Percentiles rank a stretch among this genome's conserved stretches.
These are phyloP conservation scores for Lablab purpureus DNA, from an alignment of 306 rosid genomes.

Conservation along the genomic window DNA sequence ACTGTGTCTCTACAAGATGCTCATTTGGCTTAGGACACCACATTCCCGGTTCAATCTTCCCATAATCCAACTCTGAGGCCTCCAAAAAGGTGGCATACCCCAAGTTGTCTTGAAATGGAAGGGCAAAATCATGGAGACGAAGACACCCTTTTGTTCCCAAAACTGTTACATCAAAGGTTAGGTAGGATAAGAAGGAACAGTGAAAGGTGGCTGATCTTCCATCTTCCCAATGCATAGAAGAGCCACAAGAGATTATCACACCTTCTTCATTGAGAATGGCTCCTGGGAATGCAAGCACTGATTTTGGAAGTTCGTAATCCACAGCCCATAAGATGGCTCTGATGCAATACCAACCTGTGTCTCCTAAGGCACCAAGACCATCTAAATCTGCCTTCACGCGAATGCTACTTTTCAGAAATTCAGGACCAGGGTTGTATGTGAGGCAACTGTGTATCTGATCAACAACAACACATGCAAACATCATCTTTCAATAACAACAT, in stretches of 20 bases:
- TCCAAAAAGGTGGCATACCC: slow-evolving; percentile 41
- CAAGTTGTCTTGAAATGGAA: slow-evolving; percentile 46
- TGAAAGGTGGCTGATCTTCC: slow-evolving; percentile 49
- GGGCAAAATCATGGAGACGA: slow-evolving; percentile 43
- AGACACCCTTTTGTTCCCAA: slow-evolving; percentile 49
- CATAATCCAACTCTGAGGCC: slow-evolving; percentile 49
- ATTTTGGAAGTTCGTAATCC: slow-evolving; percentile 47
- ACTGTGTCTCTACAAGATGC: slow-evolving; percentile 44
- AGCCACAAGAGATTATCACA: slow-evolving; percentile 53
- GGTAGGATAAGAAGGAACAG: slow-evolving; percentile 44
- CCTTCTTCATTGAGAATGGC: slow-evolving; percentile 43
- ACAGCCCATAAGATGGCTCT: slow-evolving; percentile 54
- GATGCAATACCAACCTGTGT: slow-evolving; percentile 58
- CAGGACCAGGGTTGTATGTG: slow-evolving; percentile 49
- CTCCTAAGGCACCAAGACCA: slow-evolving; percentile 59
- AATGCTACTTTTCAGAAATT: slow-evolving; percentile 43
- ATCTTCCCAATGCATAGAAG: slow-evolving; percentile 57
- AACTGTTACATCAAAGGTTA: slow-evolving; percentile 44
- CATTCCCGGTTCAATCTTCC: slow-evolving; percentile 39
- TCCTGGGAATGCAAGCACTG: slow-evolving; percentile 48
- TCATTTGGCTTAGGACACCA: slow-evolving; percentile 50
- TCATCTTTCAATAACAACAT: not conserved
- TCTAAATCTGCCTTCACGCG: slow-evolving; percentile 52
- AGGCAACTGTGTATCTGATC: slow-evolving; percentile 51
- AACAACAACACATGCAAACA: not conserved